Percentiles rank a stretch among this genome's conserved stretches.
phyloP scores from a whole-genome alignment of 768 basidiomycete genomes.

The Xerocomellus intermedius region DNA sequence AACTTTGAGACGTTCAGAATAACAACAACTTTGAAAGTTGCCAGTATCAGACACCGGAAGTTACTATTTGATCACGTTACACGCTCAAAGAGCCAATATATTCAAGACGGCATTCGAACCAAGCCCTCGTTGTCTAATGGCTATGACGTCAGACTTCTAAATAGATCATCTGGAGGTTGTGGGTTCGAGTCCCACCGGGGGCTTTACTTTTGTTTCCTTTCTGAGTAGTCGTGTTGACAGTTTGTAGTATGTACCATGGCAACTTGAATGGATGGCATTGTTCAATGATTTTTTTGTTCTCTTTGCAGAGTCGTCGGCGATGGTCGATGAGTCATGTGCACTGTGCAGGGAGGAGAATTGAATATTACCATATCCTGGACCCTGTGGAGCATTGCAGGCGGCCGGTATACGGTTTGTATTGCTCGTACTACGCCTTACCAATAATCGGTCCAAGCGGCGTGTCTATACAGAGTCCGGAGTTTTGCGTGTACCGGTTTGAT shows the following conservation, averaged over 20 bases:
- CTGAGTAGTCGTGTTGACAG: neutral
- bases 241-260: neutral
- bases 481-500: constrained; percentile 8
- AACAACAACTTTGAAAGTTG: too few species aligned
- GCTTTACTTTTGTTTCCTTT: constrained; percentile 37
- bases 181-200: constrained; percentile 86
- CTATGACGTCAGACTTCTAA: constrained; percentile 90
- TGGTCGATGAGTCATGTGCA: neutral
- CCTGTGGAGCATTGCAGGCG: neutral
- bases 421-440: neutral
- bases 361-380: neutral
- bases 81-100: neutral
- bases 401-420: neutral
- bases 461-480: constrained; percentile 3
- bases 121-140: constrained; percentile 86
- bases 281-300: neutral
- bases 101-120: neutral
- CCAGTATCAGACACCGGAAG: too few species aligned
- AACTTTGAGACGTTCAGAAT: neutral
- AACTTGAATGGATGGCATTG: neutral
- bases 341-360: neutral
- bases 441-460: neutral
- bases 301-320: neutral
- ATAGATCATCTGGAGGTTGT: constrained; percentile 82
- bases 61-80: neutral